Base-by-base conservation (phyloP, 1,284 basidiomycete genomes). In the Malassezia vespertilionis region DNA sequence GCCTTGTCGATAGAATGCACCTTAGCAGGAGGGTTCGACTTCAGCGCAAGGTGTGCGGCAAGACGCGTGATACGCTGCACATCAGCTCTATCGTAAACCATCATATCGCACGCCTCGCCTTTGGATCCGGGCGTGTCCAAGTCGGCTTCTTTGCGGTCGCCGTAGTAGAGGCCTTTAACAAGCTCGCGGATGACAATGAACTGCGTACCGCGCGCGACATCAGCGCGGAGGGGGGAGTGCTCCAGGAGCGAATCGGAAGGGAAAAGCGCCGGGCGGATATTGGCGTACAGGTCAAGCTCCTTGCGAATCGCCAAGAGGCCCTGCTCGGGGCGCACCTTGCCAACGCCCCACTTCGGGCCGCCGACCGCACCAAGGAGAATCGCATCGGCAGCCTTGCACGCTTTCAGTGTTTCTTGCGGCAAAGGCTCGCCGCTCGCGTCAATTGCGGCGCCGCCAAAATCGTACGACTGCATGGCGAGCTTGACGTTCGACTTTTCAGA, bases 1-100 rank as follows among this genome's bases (percentile, higher is more conserved):
- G 93, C 93, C 75, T 99, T 99, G 78, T 99, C 93, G 72, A 99
- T 79, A 2, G 87, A 91, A 73, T 89, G 86, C 52, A 99, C 82
- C 36, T 81, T 78, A 37, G 91, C 78, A 15, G 91, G 88, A 3
- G 93, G 93, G 69, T 84, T 78, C 12, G 44, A 80, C 75, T 41
- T 77, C 44, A 89, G 74, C 1, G 93, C 90, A 57, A 97, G 85
- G 73, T 88, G 83, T 28, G 86, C 89, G 8, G 91, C 93, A 33
- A 97, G 88, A 22, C 88, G 82, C 5, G 91, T 91, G 66, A 97
- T 97, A 42, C 93, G 80, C 73, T 93, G 78, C 34, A 99, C 83
- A 72, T 99, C 93, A 14, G 78, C 71, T 32, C 87, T 82, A 58
- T 85, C 86, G 77, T 99, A 99, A 46, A 84, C 79, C 82, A 87